Conservation (phyloP, 345 rosid species). For the Sisymbrium irio region DNA sequence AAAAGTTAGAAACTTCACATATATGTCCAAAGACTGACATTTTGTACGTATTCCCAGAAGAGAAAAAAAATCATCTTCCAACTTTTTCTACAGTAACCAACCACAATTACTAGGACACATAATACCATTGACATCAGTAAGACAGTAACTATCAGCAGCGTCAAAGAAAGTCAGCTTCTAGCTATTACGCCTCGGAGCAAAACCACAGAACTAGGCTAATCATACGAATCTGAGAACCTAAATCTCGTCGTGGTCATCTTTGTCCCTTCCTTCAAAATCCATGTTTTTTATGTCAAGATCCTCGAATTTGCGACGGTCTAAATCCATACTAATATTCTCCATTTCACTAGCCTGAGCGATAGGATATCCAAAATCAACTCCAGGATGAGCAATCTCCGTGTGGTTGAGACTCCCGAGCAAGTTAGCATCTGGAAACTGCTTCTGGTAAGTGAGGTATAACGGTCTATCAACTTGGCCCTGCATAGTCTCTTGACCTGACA, state of each 20-base stretch:
- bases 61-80: constrained; percentile 10
- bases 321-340: constrained; percentile 7
- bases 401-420: constrained; percentile 20
- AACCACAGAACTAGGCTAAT: neutral
- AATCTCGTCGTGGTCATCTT: neutral
- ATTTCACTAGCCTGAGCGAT: constrained; percentile 12
- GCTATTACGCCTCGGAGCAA: neutral
- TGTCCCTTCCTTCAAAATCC: neutral
- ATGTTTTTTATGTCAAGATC: constrained; percentile 10
- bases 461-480: constrained; percentile 5
- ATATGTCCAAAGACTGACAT: neutral
- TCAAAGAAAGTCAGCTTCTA: constrained; percentile 13
- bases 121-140: constrained; percentile 10
- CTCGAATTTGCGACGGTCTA: constrained; percentile 3
- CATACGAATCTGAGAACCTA: neutral
- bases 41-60: constrained; percentile 10
- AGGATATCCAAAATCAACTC: constrained; percentile 28
- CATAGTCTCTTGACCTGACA: neutral
- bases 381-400: constrained; percentile 18
- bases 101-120: neutral
- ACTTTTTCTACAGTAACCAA: constrained; percentile 19
- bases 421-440: constrained; percentile 27
- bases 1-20: neutral
- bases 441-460: constrained; percentile 16
- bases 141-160: constrained; percentile 1